phyloP scores from a whole-genome alignment of 441 rosid genomes.

The Erodium chrysanthum region DNA sequence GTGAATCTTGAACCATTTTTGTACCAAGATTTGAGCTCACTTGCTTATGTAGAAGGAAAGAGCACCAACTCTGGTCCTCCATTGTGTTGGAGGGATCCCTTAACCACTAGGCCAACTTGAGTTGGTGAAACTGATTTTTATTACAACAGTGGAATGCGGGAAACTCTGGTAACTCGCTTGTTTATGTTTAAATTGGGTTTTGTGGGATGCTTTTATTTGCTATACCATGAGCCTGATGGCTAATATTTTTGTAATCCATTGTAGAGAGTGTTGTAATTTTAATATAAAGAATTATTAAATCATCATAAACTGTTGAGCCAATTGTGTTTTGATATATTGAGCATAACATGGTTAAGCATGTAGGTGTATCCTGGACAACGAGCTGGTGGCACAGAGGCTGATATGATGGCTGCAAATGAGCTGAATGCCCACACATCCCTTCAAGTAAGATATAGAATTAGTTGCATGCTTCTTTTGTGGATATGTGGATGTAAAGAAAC shows the following conservation, averaged over 20 bases:
- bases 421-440: conserved; percentile 74
- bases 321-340: neutral
- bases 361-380: conserved; percentile 90
- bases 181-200: neutral
- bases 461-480: neutral
- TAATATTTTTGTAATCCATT: too few species aligned
- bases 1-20: neutral
- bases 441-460: conserved; percentile 38
- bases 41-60: too few species aligned
- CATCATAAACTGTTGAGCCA: too few species aligned
- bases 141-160: neutral
- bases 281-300: too few species aligned
- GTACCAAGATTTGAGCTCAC: too few species aligned
- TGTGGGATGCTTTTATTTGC: neutral
- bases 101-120: too few species aligned
- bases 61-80: too few species aligned
- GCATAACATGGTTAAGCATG: conserved; percentile 19
- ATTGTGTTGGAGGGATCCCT: too few species aligned
- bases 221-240: too few species aligned
- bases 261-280: neutral
- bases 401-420: conserved; percentile 97
- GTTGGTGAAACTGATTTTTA: neutral
- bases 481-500: conserved; percentile 10
- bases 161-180: neutral
- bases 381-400: conserved; percentile 75